Evolutionary conservation across 192 early-diverging fungal species (phyloP).

Genomic region (Coemansia sp.): DNA sequence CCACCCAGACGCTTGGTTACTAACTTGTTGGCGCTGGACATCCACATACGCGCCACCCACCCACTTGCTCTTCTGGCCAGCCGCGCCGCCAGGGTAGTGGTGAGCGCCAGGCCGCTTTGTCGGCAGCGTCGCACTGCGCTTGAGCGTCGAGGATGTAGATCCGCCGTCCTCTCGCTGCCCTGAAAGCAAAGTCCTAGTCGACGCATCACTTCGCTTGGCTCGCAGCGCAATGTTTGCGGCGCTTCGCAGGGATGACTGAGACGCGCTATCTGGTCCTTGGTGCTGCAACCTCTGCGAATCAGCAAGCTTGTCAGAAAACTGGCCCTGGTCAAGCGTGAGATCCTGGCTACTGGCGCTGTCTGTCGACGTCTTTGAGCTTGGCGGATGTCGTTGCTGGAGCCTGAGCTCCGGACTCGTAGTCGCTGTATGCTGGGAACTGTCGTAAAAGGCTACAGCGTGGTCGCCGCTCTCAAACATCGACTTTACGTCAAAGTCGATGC

Average conservation of each 20-base stretch:
- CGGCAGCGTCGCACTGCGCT: slow-evolving; percentile 52
- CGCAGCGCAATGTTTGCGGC: slow-evolving; percentile 24
- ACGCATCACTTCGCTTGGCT: slow-evolving; percentile 30
- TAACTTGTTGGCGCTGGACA: slow-evolving; percentile 1
- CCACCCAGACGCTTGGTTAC: slow-evolving; percentile 30
- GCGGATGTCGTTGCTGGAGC: neutral
- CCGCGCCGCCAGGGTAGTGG: slow-evolving; percentile 1
- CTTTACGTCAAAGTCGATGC: slow-evolving; percentile 52
- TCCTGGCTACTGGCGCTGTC: slow-evolving; percentile 13
- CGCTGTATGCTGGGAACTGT: neutral
- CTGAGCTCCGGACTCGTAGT: neutral
- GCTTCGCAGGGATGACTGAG: neutral
- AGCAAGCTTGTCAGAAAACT: too few relatives aligned
- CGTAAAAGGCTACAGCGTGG: neutral
- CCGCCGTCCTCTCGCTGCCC: slow-evolving; percentile 30
- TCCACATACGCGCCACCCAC: slow-evolving; percentile 28
- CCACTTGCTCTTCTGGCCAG: slow-evolving; percentile 37
- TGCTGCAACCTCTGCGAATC: neutral
- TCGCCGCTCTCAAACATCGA: slow-evolving; percentile 34
- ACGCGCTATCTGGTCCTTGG: neutral
- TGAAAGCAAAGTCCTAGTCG: slow-evolving; percentile 31
- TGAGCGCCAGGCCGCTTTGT: slow-evolving; percentile 25
- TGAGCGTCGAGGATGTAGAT: slow-evolving; percentile 13
- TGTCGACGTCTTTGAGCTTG: slow-evolving; percentile 9
- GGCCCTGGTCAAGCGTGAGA: neutral